Percentiles rank a stretch among this genome's conserved stretches.
Evolutionary conservation across 2,329 filamentous ascomycete species (phyloP).

Genomic region (Pezicula radicicola): DNA sequence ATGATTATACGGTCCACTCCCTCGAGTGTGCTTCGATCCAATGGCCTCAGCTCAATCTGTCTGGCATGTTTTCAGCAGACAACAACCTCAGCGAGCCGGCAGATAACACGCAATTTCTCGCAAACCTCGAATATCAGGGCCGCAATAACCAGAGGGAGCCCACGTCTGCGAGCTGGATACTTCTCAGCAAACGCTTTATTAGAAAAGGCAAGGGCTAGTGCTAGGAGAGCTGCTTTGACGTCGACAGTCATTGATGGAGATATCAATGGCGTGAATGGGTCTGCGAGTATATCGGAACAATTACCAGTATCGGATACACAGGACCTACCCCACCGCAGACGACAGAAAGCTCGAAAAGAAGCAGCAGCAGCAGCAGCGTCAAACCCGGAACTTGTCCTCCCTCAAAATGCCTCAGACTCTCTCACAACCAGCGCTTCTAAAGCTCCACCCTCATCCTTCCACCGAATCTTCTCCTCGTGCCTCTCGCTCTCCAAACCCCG

Average conservation of each 20-base stretch:
- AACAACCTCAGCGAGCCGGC: slow-evolving; percentile 6
- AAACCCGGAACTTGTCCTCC: slow-evolving; percentile 28
- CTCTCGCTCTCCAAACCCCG: slow-evolving; percentile 95
- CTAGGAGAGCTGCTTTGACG: slow-evolving; percentile 16
- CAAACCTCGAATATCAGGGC: slow-evolving; percentile 17
- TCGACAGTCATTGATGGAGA: slow-evolving; percentile 10
- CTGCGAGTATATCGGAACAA: slow-evolving; percentile 7
- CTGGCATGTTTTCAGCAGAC: slow-evolving; percentile 17
- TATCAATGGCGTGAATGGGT: slow-evolving; percentile 13
- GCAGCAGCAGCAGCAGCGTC: slow-evolving; percentile 15
- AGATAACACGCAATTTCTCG: slow-evolving; percentile 20
- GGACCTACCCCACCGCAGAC: slow-evolving; percentile 27
- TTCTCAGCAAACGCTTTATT: slow-evolving; percentile 24
- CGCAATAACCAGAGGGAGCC: slow-evolving; percentile 11
- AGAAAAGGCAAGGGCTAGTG: slow-evolving; percentile 13
- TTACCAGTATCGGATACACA: slow-evolving; percentile 6
- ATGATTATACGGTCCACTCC: slow-evolving; percentile 28
- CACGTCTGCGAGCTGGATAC: slow-evolving; percentile 21
- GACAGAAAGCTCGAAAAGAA: slow-evolving; percentile 22
- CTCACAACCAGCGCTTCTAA: slow-evolving; percentile 49
- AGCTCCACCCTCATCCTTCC: slow-evolving; percentile 49
- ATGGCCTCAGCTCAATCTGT: slow-evolving; percentile 21
- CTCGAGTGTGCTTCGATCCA: slow-evolving; percentile 17
- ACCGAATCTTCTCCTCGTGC: slow-evolving; percentile 72
- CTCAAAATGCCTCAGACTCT: slow-evolving; percentile 51